Base-by-base conservation (phyloP, 2,329 filamentous ascomycete species). In the Hawksworthiomyces lignivorus region DNA sequence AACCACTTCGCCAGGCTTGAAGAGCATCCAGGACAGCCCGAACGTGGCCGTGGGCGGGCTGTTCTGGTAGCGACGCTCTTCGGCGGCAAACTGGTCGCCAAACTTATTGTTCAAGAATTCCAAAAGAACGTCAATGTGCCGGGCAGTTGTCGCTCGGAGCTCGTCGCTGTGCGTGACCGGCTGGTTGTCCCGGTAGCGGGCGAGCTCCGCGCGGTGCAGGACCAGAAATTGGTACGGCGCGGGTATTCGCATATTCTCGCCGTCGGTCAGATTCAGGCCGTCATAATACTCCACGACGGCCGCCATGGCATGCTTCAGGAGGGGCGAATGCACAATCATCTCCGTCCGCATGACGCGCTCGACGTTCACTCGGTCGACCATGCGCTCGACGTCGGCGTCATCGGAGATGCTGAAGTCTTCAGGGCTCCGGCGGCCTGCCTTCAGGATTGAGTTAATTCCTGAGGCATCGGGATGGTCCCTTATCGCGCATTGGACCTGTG, bases 171-270 rank as follows among this genome's bases (percentile, higher is more conserved):
- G 70, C 4, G 47, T 52, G 3, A 47, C 47, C 1, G 66, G 67
- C 49, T 73, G 68, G 14, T 61, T 55, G 39, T 56, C 47, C 37
- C 61, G 64, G 60, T 69, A 71, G 5, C 42, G 46, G 7, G 58
- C 58, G 8, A 76, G 60, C 18, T 65, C 67, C 3, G 55, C 50
- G 11, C 60, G 60, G 48, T 72, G 65, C 45, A 74, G 70, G 33
- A 68, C 59, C 12, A 76, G 58, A n/a, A 69, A 56, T 6, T 56
- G 55, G 50, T 72, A 75, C 2, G 72, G 73, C 4, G 64, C 62
- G 15, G 58, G 57, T 47, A 74, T 59, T 20, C 50, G 53, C 41
- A 68, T 55, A n/a, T 43, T 53, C 7, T 62, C 58, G 30, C 52
- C 62, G 1, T 58, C 52, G n/a, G n/a, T n/a, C n/a, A n/a, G n/a